A percentile compares a stretch with the other conserved stretches of the same genome.
Evolutionary conservation across 768 basidiomycete species (phyloP).

Genomic region (Mycena galopus): DNA sequence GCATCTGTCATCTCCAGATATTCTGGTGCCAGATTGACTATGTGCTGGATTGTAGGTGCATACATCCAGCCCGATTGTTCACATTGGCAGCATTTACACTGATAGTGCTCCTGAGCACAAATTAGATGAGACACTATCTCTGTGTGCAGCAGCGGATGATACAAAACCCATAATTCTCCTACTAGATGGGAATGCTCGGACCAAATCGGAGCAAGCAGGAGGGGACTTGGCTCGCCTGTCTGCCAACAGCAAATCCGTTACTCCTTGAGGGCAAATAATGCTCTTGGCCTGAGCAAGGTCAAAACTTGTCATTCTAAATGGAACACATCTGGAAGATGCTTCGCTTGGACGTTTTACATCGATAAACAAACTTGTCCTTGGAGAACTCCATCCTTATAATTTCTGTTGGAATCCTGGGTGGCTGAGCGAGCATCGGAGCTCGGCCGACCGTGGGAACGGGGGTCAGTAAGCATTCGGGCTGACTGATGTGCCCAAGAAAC

Average conservation of each 20-base stretch:
- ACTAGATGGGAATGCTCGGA: slow-evolving; percentile 24
- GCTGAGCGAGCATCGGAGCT: too few species aligned
- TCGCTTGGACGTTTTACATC: slow-evolving; percentile 11
- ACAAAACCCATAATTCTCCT: slow-evolving; percentile 12
- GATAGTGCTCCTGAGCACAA: slow-evolving; percentile 9
- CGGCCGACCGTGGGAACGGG: too few species aligned
- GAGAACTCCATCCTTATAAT: too few species aligned
- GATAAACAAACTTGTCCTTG: neutral
- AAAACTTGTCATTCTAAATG: slow-evolving; percentile 12
- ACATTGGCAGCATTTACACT: slow-evolving; percentile 9
- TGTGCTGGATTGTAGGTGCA: slow-evolving; percentile 10
- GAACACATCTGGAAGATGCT: slow-evolving; percentile 4
- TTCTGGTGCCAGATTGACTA: slow-evolving; percentile 4
- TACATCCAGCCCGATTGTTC: slow-evolving; percentile 6
- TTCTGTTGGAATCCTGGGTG: too few species aligned
- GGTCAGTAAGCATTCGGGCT: too few species aligned
- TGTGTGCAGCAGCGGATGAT: slow-evolving; percentile 11
- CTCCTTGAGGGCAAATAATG: slow-evolving; percentile 8
- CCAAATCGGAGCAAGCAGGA: neutral
- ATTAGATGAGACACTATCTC: slow-evolving; percentile 5
- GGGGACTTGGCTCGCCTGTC: neutral
- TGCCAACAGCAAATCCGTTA: neutral
- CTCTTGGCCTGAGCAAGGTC: slow-evolving; percentile 24
- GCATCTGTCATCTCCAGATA: slow-evolving; percentile 12
- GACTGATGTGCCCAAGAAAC: too few species aligned